Conservation (phyloP, 1,284 basidiomycete species). For the Entoloma clypeatum region DNA sequence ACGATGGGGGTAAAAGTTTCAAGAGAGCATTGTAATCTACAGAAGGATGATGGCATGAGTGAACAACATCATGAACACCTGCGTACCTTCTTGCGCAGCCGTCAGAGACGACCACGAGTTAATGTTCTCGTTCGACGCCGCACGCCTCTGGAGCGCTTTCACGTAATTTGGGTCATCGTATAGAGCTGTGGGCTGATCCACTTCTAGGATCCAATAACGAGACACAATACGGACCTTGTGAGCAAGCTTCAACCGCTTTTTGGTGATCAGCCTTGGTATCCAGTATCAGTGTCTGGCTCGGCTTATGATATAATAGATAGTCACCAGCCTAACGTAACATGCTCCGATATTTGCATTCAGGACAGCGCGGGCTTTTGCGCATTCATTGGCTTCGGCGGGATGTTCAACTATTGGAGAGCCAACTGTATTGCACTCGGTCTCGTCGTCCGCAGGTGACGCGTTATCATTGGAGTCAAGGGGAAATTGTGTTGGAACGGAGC, state of each 20-base stretch:
- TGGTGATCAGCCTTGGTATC: slow-evolving; percentile 63
- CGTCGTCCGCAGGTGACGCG: slow-evolving; percentile 17
- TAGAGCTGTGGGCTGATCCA: slow-evolving; percentile 55
- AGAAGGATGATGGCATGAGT: slow-evolving; percentile 5
- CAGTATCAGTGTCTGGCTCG: slow-evolving; percentile 5
- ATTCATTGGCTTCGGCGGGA: slow-evolving; percentile 30
- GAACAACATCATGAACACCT: neutral
- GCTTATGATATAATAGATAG: neutral
- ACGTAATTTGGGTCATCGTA: slow-evolving; percentile 79
- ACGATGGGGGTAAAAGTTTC: slow-evolving; percentile 54
- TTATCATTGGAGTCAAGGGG: slow-evolving; percentile 12
- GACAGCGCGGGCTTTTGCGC: slow-evolving; percentile 57
- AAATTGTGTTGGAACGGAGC: slow-evolving; percentile 9
- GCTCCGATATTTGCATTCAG: slow-evolving; percentile 81
- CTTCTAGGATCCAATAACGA: slow-evolving; percentile 2
- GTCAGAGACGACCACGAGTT: slow-evolving; percentile 80
- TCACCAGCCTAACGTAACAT: slow-evolving; percentile 71
- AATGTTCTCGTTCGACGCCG: slow-evolving; percentile 77
- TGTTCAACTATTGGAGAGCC: no score
- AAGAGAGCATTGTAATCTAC: slow-evolving; percentile 78
- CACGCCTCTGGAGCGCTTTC: slow-evolving; percentile 88
- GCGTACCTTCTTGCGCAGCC: slow-evolving; percentile 82
- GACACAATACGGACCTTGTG: slow-evolving; percentile 49
- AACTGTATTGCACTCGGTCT: no score
- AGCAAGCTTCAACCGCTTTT: slow-evolving; percentile 72